Base-by-base conservation (phyloP, 2,329 filamentous ascomycete genomes). In the Claviceps sp. region DNA sequence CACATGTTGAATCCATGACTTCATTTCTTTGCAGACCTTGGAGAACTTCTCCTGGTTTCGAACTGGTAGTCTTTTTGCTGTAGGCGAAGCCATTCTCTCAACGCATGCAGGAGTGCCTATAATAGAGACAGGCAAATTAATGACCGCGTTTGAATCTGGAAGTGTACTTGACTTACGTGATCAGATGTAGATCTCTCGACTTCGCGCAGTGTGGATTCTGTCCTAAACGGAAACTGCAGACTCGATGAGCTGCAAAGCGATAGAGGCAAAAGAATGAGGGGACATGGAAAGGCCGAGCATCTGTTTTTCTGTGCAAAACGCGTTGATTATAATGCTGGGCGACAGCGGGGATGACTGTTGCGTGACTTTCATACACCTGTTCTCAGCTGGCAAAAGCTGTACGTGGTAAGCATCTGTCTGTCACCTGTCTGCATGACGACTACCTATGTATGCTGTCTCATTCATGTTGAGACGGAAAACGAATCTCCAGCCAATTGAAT, bases 21-120 rank as follows among this genome's bases (percentile, higher is more conserved):
- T 53, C 48, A 53, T 51, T 41, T 48, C 44, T 19, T 51, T 26
- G 40, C 52, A 53, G 17, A 53, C 44, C 30, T 48, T 48, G 17
- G 52, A 24, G 40, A 53, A 39, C 11, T 16, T 39, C 16, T 50
- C 38, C 14, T 30, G 38, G 13, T 45, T 43, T 37, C 46, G 17
- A 13, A n/a, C 17, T 14, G 51, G 44, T 14, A 19, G 17, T 17
- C 1, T 41, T 19, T 14, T 26, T 34, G 30, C 11, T 14, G 17
- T 8, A 5, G 44, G 8, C 2, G 26, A 42, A 37, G 40, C 44
- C 52, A 53, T 48, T 34, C 7, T 42, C 2, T 42, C 2, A 47
- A 1, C n/a, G 39, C 17, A 3, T n/a, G 37, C n/a, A 30, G 24
- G 17, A 40, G 38, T 42, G 34, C 8, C 39, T 42, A 22, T n/a